Evolutionary conservation across 192 early-diverging fungal genomes (phyloP), one percentile per base, ranked within the genome.

Genomic region (Mortierella claussenii): DNA sequence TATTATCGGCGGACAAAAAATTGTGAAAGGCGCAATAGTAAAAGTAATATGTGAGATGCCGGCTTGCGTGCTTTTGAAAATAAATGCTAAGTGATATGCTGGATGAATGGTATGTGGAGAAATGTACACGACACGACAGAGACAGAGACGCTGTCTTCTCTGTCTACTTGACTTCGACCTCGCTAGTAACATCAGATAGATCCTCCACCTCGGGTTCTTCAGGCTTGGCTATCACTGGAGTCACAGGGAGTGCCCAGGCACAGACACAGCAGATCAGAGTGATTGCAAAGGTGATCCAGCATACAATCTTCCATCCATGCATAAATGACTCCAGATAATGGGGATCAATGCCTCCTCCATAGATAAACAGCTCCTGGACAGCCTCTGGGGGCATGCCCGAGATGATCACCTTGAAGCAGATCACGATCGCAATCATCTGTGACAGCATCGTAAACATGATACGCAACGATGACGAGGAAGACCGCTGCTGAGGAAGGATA

Each of bases 371-470:
- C 28, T 75, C 63, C 36, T 75, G 56, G 17, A 75, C 71, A 13
- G 71, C 71, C 9, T 34, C 63, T 66, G 55, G 57, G 20, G 71
- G 71, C 71, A 75, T 75, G 15, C 71, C 71, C 1, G 62, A 34
- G 36, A 75, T 75, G 23, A 75, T 75, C 27, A 75, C 51, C 57
- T 66, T 75, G 51, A 75, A 75, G 56, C 71, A 75, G 27, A 75
- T 65, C n/a, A 75, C 71, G 26, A 75, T 75, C 18, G 71, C 71
- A 55, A 75, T 75, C 71, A 75, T 75, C 45, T 75, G 71, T 0
- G 71, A 75, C 27, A 75, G 15, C 71, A 75, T 75, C 1, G 71
- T 75, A 55, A 75, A 75, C 71, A 75, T 75, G 51, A 75, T 75
- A 55, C 71, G 71, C 27, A 75, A 49, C 23, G 71, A 75, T 2